Conservation (phyloP, 1,284 basidiomycete genomes). For the Cryptococcus sp. region DNA sequence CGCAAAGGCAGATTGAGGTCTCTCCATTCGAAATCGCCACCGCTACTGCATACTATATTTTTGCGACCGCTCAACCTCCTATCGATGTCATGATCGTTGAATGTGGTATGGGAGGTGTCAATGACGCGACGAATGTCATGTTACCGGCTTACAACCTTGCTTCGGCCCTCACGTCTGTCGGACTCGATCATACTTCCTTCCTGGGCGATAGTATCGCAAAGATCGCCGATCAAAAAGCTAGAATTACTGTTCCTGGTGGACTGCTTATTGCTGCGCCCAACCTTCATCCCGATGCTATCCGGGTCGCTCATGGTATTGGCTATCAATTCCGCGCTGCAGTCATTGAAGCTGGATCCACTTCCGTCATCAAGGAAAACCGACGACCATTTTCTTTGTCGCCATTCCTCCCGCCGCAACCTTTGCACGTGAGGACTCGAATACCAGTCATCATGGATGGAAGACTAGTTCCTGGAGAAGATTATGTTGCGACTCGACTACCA, state of each 20-base stretch:
- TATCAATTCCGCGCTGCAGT: conserved; percentile 29
- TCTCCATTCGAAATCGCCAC: conserved; percentile 83
- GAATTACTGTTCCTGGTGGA: conserved; percentile 65
- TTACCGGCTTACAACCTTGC: conserved; percentile 65
- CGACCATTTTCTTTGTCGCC: conserved; percentile 32
- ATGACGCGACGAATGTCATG: conserved; percentile 92
- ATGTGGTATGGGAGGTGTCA: conserved; percentile 88
- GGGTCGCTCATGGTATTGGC: conserved; percentile 50
- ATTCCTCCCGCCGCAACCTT: conserved; percentile 18
- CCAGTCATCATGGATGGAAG: conserved; percentile 4
- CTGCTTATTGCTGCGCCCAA: conserved; percentile 75
- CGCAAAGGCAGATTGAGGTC: conserved; percentile 52
- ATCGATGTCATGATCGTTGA: conserved; percentile 85
- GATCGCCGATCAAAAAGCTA: conserved; percentile 80
- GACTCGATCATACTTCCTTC: conserved; percentile 87
- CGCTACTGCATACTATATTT: conserved; percentile 66
- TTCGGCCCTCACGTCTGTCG: conserved; percentile 78
- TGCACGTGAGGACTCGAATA: conserved; percentile 16
- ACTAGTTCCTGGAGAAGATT: background rate
- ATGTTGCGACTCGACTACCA: conserved; percentile 43
- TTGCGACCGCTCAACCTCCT: conserved; percentile 55
- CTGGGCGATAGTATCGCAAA: conserved; percentile 70
- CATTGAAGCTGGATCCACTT: conserved; percentile 16
- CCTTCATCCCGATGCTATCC: conserved; percentile 55
- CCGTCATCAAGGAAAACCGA: background rate